Base-by-base conservation (phyloP, 345 rosid species). In the Ceriops decandra region DNA sequence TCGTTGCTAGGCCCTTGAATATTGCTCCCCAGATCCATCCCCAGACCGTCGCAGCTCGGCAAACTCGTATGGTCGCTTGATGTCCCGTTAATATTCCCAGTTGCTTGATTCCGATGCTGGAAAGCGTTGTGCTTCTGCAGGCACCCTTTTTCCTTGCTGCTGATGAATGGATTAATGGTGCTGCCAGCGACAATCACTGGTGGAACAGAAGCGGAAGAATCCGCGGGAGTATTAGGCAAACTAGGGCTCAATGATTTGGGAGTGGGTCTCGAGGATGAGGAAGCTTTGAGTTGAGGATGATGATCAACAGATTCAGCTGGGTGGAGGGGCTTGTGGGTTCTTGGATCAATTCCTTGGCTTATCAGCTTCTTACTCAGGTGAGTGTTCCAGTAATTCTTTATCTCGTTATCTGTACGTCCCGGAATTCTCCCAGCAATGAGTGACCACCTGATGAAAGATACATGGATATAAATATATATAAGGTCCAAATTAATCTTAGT, bases 361-460 rank as follows among this genome's bases (percentile, higher is more conserved):
- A 88, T 76, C 47, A 92, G 85, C 80, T 91, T 91, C 74, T 87
- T 91, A 60, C 91, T 84, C 17, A 91, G 87, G 73, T 85, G 91
- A 24, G 96, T 89, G 67, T 91, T 89, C 97, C 97, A 91, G 58
- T 89, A 91, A 76, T 91, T 91, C 89, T 91, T 91, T 62, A 91
- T 91, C 73, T 87, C 97, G 59, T 91, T 91, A 64, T 91, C 97
- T 0, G 97, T 91, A 13, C 97, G 82, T 24, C 97, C 97, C 0
- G 97, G 96, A 51, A 91, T 85, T 72, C 97, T 89, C 60, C 97
- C 97, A 5, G 95, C 97, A 52, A 91, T 91, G 79, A 91, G 31
- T 9, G 97, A 81, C 97, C 97, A 89, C 83, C 97, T 86, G 56
- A 31, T 27, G 54, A 28, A 31, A 36, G 62, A 16, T 9, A 21